A percentile compares a stretch with the other conserved stretches of the same genome.
These are phyloP conservation scores for Dioszegia hungarica DNA, from an alignment of 768 basidiomycete species.

Conservation along the genomic window DNA sequence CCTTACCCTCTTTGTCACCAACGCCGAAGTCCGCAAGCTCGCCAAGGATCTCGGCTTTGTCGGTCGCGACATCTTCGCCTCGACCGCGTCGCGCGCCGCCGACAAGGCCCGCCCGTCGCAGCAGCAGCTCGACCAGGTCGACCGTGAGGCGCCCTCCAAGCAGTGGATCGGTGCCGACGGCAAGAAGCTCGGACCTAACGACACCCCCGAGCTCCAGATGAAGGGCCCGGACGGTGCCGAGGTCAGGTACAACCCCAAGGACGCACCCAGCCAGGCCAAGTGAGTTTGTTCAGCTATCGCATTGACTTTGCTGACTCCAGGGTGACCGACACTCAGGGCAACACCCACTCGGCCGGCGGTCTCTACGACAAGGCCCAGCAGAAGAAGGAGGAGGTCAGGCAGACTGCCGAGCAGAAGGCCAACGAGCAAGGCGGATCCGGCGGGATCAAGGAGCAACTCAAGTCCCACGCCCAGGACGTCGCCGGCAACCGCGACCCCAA, in stretches of 20 bases:
- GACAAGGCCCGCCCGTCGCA: slow-evolving; percentile 62
- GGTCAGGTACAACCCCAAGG: slow-evolving; percentile 56
- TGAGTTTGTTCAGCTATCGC: slow-evolving; percentile 7
- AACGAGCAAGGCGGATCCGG: slow-evolving; percentile 10
- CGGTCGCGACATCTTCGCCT: slow-evolving; percentile 72
- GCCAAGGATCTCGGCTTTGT: slow-evolving; percentile 53
- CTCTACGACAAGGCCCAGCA: slow-evolving; percentile 43
- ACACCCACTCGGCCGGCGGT: slow-evolving; percentile 44
- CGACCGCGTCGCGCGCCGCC: slow-evolving; percentile 66
- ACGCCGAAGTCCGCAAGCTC: slow-evolving; percentile 84
- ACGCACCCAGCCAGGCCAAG: slow-evolving; percentile 51
- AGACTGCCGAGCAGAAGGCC: slow-evolving; percentile 32
- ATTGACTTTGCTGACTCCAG: slow-evolving; percentile 2
- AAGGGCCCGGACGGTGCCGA: slow-evolving; percentile 54
- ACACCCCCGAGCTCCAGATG: slow-evolving; percentile 55
- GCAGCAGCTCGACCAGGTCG: slow-evolving; percentile 61
- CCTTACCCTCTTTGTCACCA: slow-evolving; percentile 78
- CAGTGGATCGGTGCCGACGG: slow-evolving; percentile 59
- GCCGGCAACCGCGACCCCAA: slow-evolving; percentile 40
- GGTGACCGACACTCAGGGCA: slow-evolving; percentile 48
- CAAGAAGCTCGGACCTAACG: slow-evolving; percentile 51
- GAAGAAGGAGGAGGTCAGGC: slow-evolving; percentile 38
- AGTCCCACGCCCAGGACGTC: slow-evolving; percentile 43
- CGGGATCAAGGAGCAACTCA: slow-evolving; percentile 27
- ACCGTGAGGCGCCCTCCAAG: slow-evolving; percentile 65